Evolutionary conservation across 2,329 filamentous ascomycete species (phyloP), one percentile per base, ranked within the genome.

Genomic region (Pezicula rhizophila): DNA sequence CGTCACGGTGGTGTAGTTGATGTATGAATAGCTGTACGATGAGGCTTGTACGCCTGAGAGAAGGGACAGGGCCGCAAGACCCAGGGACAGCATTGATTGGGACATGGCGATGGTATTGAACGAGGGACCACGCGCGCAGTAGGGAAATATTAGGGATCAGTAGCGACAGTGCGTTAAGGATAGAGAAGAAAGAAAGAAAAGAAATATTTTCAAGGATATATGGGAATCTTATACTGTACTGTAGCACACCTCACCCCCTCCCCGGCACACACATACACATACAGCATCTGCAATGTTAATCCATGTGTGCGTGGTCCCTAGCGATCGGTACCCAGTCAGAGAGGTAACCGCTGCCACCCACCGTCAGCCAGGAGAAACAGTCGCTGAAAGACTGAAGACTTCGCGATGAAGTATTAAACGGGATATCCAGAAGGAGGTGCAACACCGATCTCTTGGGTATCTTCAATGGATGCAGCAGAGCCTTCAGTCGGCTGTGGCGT

Each of bases 1-100:
- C 0, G 71, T 68, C 0, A 86, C 71, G 0, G 81, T 76, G 0
- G 75, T 77, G 61, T 84, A 85, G 50, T 77, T 75, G 60, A 83
- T 74, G 48, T 76, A 71, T 14, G 40, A 42, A 15, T 77, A 75
- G 60, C 82, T 74, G 48, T 76, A 71, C n/a, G 40, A 42, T 1
- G 35, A 15, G 26, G 40, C 40, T 14, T 42, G n/a, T 10, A 31
- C 40, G n/a, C 18, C 11, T 12, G 40, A 42, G 25, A 42, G 18
- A 42, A 42, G 40, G 40, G 40, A 42, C 25, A 42, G 40, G 18
- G 40, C 40, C 2, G 11, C n/a, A 42, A 25, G 17, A 42, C 18
- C 40, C 40, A 23, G 15, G 25, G 25, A 15, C 20, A 26, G 10
- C 2, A 42, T 26, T 25, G 40, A 42, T 20, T 15, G 14, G 20